Evolutionary conservation across 768 basidiomycete species (phyloP).

Genomic region (Amanita rimosa): DNA sequence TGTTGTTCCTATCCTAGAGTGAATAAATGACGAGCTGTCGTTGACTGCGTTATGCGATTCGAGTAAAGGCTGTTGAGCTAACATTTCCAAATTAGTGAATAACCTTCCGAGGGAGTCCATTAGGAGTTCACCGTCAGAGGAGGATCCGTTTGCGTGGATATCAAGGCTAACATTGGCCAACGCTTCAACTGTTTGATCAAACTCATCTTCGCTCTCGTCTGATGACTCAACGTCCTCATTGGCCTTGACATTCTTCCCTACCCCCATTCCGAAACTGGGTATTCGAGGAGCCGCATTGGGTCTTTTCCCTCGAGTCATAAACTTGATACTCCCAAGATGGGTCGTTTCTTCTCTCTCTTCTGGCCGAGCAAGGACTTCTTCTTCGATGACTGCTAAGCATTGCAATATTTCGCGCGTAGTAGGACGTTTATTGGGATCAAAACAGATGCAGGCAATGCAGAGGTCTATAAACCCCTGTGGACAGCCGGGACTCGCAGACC

Average conservation of each 20-base stretch:
- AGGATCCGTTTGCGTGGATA: constrained; percentile 32
- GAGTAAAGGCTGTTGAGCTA: constrained; percentile 49
- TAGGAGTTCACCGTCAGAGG: constrained; percentile 22
- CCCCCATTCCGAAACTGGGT: constrained; percentile 74
- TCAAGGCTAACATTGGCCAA: constrained; percentile 41
- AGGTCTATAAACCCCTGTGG: constrained; percentile 71
- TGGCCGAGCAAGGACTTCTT: constrained; percentile 62
- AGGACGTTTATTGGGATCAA: constrained; percentile 60
- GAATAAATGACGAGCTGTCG: constrained; percentile 65
- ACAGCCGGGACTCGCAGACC: constrained; percentile 59
- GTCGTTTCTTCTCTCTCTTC: constrained; percentile 48
- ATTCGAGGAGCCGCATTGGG: constrained; percentile 58
- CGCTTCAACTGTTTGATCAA: constrained; percentile 46
- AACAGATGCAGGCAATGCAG: constrained; percentile 64
- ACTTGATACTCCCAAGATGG: constrained; percentile 79
- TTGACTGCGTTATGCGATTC: constrained; percentile 26
- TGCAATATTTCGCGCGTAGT: constrained; percentile 72
- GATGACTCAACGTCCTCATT: constrained; percentile 21
- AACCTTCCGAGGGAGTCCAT: background rate
- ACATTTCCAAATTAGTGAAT: constrained; percentile 4
- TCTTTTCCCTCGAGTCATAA: constrained; percentile 61
- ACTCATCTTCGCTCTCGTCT: constrained; percentile 61
- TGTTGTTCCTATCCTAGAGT: constrained; percentile 16
- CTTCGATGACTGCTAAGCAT: constrained; percentile 69
- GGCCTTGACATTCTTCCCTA: constrained; percentile 45